Evolutionary conservation across 805 yeast genomes (phyloP), one percentile per base, ranked within the genome.

Genomic region (Myxozyma melibiosi): DNA sequence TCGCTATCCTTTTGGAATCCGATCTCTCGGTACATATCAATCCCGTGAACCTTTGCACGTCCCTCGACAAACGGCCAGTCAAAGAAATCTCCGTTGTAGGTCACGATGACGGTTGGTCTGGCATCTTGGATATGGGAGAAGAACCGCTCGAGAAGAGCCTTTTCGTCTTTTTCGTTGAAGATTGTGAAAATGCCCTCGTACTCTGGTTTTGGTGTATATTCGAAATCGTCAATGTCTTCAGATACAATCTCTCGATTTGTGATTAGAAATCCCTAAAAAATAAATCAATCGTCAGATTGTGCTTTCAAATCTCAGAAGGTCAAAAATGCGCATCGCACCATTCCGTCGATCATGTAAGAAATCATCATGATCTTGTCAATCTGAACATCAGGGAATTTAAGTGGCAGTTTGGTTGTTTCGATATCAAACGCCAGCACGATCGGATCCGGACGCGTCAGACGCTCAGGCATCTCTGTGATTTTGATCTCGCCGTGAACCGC

Each of bases 11-110:
- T 84, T 1, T 89, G 89, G 71, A 94, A 94, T 1, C 99, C 99
- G 66, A 92, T 92, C 70, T 92, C 97, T 41, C 86, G 86, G 68
- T 82, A 87, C 94, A 94, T 86, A 69, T 87, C 85, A 63, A 94
- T 71, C 14, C 88, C 97, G 70, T 94, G 95, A 57, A 82, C 82
- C 22, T 84, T 75, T 1, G 97, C 85, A 69, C 99, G 78, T 13
- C 88, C 85, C 65, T 91, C 98, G 2, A 94, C 92, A 70, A 90
- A 94, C 1, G 99, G 99, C 98, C 99, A 94, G 77, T 94, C 99
- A 74, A 94, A 94, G 69, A 91, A 92, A 70, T 94, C 99, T 78
- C 99, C 99, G 74, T 94, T 94, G 67, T 89, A 94, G 0, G 99
- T 94, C 1, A 97, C 96, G 53, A 95, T 94, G n/a, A 94, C 96